Evolutionary conservation across 2,329 filamentous ascomycete genomes (phyloP).

Genomic region (Calycina herbarum): DNA sequence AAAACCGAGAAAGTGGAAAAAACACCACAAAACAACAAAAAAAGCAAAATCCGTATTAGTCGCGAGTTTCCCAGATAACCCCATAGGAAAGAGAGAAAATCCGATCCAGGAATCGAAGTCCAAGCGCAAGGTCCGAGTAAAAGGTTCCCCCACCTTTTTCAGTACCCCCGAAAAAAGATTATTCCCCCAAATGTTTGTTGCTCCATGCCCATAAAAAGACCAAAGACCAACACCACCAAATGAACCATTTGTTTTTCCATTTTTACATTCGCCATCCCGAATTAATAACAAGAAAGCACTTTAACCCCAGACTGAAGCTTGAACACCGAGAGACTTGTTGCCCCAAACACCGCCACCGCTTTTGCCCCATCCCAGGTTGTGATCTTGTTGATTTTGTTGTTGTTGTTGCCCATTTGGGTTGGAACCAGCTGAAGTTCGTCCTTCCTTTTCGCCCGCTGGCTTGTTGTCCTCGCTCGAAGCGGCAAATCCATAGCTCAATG

Average conservation of each 20-base stretch:
- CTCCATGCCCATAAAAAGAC: conserved; percentile 13
- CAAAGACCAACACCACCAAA: conserved; percentile 13
- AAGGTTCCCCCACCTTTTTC: background rate
- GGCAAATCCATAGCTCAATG: conserved; percentile 72
- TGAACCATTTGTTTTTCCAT: conserved; percentile 6
- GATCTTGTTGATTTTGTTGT: conserved; percentile 31
- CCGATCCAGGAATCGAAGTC: background rate
- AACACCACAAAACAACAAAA: conserved; percentile 2
- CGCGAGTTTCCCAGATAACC: conserved; percentile 1
- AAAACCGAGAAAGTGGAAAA: conserved; percentile 7
- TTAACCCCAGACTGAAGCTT: conserved; percentile 93
- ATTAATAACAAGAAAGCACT: conserved; percentile 5
- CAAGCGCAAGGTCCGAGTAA: background rate
- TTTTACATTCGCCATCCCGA: conserved; percentile 15
- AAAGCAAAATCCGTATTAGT: conserved; percentile 1
- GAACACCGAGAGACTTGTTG: conserved; percentile 78
- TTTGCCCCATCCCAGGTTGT: conserved; percentile 69
- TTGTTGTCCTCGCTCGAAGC: conserved; percentile 52
- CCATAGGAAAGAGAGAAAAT: background rate
- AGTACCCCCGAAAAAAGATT: background rate
- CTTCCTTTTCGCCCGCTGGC: conserved; percentile 39
- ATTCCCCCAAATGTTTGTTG: conserved; percentile 9
- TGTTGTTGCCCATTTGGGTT: conserved; percentile 51
- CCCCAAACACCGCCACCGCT: conserved; percentile 81
- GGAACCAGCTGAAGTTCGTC: conserved; percentile 55